These are phyloP conservation scores for Xenoacremonium recifei DNA, from an alignment of 2,329 filamentous ascomycete genomes.

Conservation along the genomic window DNA sequence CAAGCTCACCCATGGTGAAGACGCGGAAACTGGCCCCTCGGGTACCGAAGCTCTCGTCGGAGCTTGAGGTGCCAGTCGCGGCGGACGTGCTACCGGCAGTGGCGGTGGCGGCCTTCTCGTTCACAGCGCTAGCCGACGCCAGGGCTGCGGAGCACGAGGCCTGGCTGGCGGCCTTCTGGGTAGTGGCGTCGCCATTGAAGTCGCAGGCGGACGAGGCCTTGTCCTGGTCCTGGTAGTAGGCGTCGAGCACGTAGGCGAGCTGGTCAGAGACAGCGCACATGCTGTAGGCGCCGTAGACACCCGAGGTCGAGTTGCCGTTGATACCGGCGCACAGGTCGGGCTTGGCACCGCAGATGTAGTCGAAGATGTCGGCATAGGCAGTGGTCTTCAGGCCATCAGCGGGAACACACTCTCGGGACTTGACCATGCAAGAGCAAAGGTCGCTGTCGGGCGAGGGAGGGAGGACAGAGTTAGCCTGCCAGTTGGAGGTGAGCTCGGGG, in stretches of 20 bases:
- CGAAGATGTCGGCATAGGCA: slow-evolving; percentile 68
- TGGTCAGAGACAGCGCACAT: slow-evolving; percentile 72
- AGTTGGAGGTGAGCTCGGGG: slow-evolving; percentile 63
- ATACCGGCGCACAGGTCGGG: slow-evolving; percentile 65
- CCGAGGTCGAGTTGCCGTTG: slow-evolving; percentile 62
- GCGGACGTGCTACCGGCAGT: slow-evolving; percentile 34
- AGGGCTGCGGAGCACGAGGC: slow-evolving; percentile 59
- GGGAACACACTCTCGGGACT: slow-evolving; percentile 69
- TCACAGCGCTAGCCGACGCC: slow-evolving; percentile 59
- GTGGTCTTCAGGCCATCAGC: slow-evolving; percentile 54
- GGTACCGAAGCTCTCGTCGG: slow-evolving; percentile 36
- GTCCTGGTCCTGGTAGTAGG: slow-evolving; percentile 64
- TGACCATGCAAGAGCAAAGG: slow-evolving; percentile 85
- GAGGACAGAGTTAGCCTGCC: slow-evolving; percentile 65
- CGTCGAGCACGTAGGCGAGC: slow-evolving; percentile 71
- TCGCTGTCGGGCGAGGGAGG: slow-evolving; percentile 77
- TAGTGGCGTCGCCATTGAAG: slow-evolving; percentile 66
- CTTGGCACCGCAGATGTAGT: slow-evolving; percentile 64
- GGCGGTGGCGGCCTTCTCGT: slow-evolving; percentile 45
- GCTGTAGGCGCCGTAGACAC: slow-evolving; percentile 73
- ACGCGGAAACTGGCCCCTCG: slow-evolving; percentile 35
- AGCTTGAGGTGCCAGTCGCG: slow-evolving; percentile 21
- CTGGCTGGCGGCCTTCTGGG: slow-evolving; percentile 47
- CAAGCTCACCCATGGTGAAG: slow-evolving; percentile 47
- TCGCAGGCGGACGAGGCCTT: slow-evolving; percentile 60